These are phyloP conservation scores for Pseudogymnoascus sp. DNA, from an alignment of 2,329 filamentous ascomycete species.

Conservation along the genomic window DNA sequence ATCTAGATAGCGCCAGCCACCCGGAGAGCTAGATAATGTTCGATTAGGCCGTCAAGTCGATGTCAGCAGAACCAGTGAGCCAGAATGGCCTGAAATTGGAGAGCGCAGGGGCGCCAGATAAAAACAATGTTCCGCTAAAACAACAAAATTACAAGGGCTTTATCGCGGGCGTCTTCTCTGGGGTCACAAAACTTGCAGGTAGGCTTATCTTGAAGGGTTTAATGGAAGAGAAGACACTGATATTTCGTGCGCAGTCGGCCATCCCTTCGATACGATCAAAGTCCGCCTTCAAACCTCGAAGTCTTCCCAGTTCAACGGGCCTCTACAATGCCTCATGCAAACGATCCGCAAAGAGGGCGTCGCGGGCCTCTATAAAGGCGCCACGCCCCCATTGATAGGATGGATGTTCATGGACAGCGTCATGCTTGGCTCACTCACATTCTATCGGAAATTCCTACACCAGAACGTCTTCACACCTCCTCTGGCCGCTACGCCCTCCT, in stretches of 20 bases:
- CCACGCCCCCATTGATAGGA: constrained; percentile 80
- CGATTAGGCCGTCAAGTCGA: constrained; percentile 1
- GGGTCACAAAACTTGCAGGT: constrained; percentile 83
- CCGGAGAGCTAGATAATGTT: background rate
- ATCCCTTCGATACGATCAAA: constrained; percentile 92
- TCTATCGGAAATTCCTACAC: constrained; percentile 77
- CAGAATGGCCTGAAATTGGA: constrained; percentile 7
- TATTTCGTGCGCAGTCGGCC: constrained; percentile 39
- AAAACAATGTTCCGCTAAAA: background rate
- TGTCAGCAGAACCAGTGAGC: constrained; percentile 1
- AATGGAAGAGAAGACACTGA: background rate
- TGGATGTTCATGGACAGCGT: constrained; percentile 97
- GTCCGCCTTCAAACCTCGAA: constrained; percentile 86
- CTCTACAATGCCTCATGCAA: constrained; percentile 74
- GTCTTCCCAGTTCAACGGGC: constrained; percentile 69
- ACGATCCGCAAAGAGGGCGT: constrained; percentile 82
- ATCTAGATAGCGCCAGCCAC: background rate
- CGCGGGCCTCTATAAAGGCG: constrained; percentile 84
- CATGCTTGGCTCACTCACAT: constrained; percentile 85
- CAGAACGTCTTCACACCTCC: constrained; percentile 63
- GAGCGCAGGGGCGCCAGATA: background rate
- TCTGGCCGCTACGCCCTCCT: constrained; percentile 24
- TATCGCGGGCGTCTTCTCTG: constrained; percentile 90
- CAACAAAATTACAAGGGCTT: constrained; percentile 71
- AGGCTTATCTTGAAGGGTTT: constrained; percentile 27